Percentiles rank a stretch among this genome's conserved stretches.
Conservation (phyloP, 305 asterid genomes). For the Solanum hybrid region DNA sequence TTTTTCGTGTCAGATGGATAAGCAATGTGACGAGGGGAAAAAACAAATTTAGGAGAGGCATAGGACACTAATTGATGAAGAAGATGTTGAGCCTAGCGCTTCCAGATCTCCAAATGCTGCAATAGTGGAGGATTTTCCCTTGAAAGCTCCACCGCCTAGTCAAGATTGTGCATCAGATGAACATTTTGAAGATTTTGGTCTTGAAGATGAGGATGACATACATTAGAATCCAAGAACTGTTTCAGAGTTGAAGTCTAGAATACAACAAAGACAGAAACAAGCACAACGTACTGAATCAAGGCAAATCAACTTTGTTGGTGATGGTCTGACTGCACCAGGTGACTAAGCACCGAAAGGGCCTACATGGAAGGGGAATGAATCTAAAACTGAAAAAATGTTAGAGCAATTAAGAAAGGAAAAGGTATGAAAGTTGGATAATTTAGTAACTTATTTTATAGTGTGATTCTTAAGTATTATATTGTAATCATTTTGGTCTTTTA, state of each 20-base stretch:
- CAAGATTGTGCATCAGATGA: background rate
- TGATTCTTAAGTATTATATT: background rate
- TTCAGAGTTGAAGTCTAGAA: background rate
- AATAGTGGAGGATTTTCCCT: background rate
- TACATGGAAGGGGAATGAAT: background rate
- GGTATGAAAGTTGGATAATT: background rate
- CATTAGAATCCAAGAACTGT: background rate
- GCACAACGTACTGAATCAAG: background rate
- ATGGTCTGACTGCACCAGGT: background rate
- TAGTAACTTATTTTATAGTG: background rate
- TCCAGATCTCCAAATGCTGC: background rate
- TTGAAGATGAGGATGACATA: background rate
- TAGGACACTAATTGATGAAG: background rate
- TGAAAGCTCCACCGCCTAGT: background rate
- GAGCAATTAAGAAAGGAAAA: background rate
- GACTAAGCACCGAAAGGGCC: background rate
- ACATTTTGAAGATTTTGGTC: background rate
- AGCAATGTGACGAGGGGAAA: background rate
- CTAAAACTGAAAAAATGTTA: background rate
- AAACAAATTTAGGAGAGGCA: background rate
- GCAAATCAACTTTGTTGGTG: background rate
- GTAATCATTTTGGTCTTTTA: background rate
- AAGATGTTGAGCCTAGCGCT: background rate
- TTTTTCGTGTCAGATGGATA: background rate
- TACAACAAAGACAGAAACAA: background rate